Conservation (phyloP, 768 basidiomycete genomes). For the Phanerodontia chrysosporium region DNA sequence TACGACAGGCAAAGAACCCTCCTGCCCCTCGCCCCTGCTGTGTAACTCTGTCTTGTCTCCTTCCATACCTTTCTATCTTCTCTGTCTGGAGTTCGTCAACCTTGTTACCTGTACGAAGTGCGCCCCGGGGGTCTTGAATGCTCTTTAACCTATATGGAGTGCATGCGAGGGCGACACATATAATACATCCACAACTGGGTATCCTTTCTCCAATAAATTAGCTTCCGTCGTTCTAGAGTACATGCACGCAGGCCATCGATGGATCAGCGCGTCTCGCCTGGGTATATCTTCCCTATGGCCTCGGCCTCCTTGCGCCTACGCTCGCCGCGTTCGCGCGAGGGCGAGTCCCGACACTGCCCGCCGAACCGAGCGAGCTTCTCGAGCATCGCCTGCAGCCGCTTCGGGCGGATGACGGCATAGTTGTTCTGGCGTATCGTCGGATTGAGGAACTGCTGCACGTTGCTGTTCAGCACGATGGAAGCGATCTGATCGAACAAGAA, state of each 20-base stretch:
- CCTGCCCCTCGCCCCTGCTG: constrained; percentile 3
- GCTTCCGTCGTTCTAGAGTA: not conserved
- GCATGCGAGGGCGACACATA: constrained; percentile 16
- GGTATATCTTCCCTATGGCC: constrained; percentile 67
- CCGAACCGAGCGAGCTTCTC: constrained; percentile 78
- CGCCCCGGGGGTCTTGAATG: constrained; percentile 22
- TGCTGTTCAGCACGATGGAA: constrained; percentile 67
- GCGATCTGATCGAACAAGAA: constrained; percentile 44
- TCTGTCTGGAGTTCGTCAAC: constrained; percentile 14
- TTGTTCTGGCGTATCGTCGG: constrained; percentile 64
- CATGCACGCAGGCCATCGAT: not conserved
- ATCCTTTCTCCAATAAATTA: constrained; percentile 11
- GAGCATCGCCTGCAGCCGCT: constrained; percentile 65
- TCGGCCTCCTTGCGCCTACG: constrained; percentile 76
- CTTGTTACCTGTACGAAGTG: constrained; percentile 23
- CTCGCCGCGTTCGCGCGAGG: constrained; percentile 63
- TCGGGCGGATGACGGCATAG: constrained; percentile 64
- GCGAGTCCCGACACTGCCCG: constrained; percentile 51
- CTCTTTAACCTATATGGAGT: constrained; percentile 18
- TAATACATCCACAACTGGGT: constrained; percentile 22
- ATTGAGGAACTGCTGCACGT: constrained; percentile 76
- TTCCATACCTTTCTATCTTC: constrained; percentile 6
- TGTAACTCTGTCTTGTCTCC: constrained; percentile 8
- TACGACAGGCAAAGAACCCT: constrained; percentile 28
- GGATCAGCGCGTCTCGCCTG: constrained; percentile 50